A percentile compares a stretch with the other conserved stretches of the same genome.
These are phyloP conservation scores for Trichoderma endophyticum DNA, from an alignment of 2,329 filamentous ascomycete genomes.

Conservation along the genomic window DNA sequence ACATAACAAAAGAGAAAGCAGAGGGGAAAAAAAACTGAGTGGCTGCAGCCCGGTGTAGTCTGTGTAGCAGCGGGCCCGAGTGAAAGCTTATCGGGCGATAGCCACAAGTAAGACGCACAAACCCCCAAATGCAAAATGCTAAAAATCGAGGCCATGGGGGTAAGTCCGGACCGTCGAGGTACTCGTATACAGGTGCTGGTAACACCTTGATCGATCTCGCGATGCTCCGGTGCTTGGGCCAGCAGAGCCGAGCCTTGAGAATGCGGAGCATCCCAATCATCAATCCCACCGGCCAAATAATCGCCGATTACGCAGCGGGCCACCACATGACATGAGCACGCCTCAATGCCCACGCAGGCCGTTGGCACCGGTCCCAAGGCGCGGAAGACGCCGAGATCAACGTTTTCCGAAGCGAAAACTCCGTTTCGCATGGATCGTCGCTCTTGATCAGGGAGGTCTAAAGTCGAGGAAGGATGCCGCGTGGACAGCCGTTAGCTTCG, in stretches of 20 bases:
- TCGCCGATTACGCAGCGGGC: neutral
- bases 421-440: conserved; percentile 14
- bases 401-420: neutral
- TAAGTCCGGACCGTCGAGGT: neutral
- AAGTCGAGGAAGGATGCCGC: conserved; percentile 9
- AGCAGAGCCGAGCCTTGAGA: neutral
- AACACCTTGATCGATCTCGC: conserved; percentile 7
- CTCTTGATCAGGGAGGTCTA: conserved; percentile 9
- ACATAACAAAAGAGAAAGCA: neutral
- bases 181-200: neutral
- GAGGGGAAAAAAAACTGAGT: neutral
- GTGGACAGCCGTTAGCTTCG: conserved; percentile 9
- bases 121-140: neutral
- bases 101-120: conserved; percentile 4
- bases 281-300: neutral
- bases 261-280: neutral
- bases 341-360: neutral
- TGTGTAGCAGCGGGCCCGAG: neutral
- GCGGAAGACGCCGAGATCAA: conserved; percentile 2
- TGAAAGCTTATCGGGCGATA: neutral
- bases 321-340: neutral
- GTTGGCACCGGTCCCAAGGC: neutral
- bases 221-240: conserved; percentile 1
- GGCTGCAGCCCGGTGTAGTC: conserved; percentile 1
- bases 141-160: neutral